A percentile compares a stretch with the other conserved stretches of the same genome.
phyloP scores from a whole-genome alignment of 768 basidiomycete species.

The Pisolithus microcarpus region DNA sequence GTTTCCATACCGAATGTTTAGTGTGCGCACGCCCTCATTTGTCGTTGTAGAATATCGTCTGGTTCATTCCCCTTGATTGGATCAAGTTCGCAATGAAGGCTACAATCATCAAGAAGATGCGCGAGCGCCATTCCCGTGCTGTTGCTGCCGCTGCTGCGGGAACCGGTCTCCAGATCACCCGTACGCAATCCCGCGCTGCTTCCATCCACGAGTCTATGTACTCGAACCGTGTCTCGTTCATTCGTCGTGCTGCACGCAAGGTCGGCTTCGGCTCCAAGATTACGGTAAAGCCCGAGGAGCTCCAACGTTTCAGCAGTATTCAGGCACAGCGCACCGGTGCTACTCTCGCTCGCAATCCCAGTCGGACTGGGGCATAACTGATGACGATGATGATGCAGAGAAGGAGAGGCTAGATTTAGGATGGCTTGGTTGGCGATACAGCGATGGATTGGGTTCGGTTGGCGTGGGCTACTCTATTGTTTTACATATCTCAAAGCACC shows the following conservation, averaged over 20 bases:
- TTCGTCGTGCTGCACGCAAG: conserved; percentile 79
- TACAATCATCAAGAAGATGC: conserved; percentile 80
- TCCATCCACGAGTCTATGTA: conserved; percentile 89
- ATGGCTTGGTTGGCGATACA: neutral
- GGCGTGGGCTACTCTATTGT: conserved; percentile 5
- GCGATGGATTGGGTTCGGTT: conserved; percentile 9
- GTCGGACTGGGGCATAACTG: conserved; percentile 46
- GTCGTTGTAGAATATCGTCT: conserved; percentile 70
- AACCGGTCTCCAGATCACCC: conserved; percentile 60
- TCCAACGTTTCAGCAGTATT: conserved; percentile 80
- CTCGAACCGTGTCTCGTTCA: conserved; percentile 92
- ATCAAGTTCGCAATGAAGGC: conserved; percentile 98
- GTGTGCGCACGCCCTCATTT: conserved; percentile 6
- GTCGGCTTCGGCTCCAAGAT: conserved; percentile 83
- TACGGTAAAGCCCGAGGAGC: conserved; percentile 75
- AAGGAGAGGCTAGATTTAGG: neutral
- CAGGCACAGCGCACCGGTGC: conserved; percentile 75
- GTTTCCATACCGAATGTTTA: conserved; percentile 21
- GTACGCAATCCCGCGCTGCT: conserved; percentile 85
- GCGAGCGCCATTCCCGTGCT: conserved; percentile 49
- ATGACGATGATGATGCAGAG: neutral
- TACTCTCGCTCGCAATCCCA: conserved; percentile 71
- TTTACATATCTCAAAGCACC: neutral
- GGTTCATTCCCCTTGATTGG: conserved; percentile 93
- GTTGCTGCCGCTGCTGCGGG: conserved; percentile 33